Conservation (phyloP, 257 asterid species). For the Perilla frutescens region DNA sequence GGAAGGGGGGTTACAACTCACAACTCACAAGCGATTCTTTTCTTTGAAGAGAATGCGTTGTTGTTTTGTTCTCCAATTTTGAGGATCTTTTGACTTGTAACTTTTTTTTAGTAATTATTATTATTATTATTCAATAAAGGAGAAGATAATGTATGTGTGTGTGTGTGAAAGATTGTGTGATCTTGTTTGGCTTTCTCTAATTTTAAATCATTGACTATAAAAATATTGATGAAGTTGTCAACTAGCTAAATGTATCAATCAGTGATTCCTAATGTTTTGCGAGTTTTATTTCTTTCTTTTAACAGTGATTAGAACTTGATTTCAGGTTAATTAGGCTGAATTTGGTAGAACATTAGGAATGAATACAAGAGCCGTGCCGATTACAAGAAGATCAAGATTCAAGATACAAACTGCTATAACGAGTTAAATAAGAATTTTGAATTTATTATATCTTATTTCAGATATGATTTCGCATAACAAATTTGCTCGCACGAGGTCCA, state of each 20-base stretch:
- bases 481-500: no score
- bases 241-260: slow-evolving; percentile 19
- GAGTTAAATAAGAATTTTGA: no score
- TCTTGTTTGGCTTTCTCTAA: slow-evolving; percentile 8
- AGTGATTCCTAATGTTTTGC: not conserved
- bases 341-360: slow-evolving; percentile 22
- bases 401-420: no score
- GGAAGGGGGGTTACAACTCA: slow-evolving; percentile 1
- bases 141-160: not conserved
- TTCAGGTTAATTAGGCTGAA: slow-evolving; percentile 18
- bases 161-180: not conserved
- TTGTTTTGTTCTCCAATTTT: slow-evolving; percentile 19
- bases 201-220: not conserved
- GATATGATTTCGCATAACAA: no score
- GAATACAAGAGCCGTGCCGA: no score
- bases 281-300: not conserved
- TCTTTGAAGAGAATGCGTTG: slow-evolving; percentile 34
- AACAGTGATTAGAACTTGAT: not conserved
- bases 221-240: slow-evolving; percentile 18
- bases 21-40: slow-evolving; percentile 40
- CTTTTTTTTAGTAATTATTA: not conserved
- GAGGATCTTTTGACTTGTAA: slow-evolving; percentile 38
- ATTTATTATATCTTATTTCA: no score
- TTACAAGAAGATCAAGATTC: not conserved
- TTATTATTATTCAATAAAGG: not conserved